Evolutionary conservation across 768 basidiomycete genomes (phyloP).

Genomic region (Trametes punicea): DNA sequence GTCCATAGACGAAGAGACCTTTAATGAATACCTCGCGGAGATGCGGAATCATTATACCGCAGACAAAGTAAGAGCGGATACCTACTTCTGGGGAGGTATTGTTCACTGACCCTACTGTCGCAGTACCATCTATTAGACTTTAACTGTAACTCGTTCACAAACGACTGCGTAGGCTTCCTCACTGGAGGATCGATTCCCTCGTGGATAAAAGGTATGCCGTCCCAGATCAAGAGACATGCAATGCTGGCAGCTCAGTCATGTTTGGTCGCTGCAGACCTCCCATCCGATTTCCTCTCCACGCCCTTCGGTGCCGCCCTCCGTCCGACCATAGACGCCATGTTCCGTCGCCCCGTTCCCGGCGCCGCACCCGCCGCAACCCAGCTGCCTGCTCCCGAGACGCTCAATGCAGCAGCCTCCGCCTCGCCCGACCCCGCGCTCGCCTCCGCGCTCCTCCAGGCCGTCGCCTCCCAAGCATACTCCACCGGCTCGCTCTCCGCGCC

Average conservation of each 20-base stretch:
- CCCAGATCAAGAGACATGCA: background rate
- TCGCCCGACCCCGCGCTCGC: constrained; percentile 48
- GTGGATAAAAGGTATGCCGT: constrained; percentile 71
- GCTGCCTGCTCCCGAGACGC: constrained; percentile 32
- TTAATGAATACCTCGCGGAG: constrained; percentile 76
- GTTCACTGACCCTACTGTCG: background rate
- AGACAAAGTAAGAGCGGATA: constrained; percentile 62
- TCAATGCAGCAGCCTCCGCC: constrained; percentile 30
- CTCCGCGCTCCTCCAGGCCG: constrained; percentile 52
- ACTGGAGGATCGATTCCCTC: constrained; percentile 79
- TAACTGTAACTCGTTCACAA: constrained; percentile 95
- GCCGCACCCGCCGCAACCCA: constrained; percentile 33
- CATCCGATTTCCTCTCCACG: constrained; percentile 82
- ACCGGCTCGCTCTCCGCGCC: constrained; percentile 18
- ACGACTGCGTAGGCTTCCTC: constrained; percentile 82
- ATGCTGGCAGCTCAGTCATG: background rate
- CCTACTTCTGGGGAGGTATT: background rate
- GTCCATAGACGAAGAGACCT: constrained; percentile 77
- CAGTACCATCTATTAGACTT: constrained; percentile 94
- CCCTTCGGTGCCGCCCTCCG: constrained; percentile 84
- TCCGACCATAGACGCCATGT: constrained; percentile 93
- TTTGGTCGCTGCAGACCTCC: constrained; percentile 49
- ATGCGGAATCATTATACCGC: constrained; percentile 82
- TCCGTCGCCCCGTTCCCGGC: constrained; percentile 51
- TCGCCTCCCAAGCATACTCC: constrained; percentile 48